A percentile compares a stretch with the other conserved stretches of the same genome.
phyloP scores from a whole-genome alignment of 2,329 filamentous ascomycete species.

The Orbilia oligospora region DNA sequence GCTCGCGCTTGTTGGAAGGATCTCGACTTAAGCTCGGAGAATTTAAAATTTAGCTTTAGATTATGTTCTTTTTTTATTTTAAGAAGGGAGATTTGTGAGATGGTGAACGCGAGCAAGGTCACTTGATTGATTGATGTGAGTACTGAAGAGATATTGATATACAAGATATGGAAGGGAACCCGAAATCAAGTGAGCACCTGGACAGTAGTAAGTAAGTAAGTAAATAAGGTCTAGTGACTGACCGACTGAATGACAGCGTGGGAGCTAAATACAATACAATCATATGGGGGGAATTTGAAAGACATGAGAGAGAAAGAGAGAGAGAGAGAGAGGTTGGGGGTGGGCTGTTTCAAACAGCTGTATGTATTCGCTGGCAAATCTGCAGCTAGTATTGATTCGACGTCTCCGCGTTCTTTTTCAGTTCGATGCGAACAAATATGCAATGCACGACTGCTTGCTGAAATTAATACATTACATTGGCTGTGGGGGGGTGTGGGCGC shows the following conservation, averaged over 20 bases:
- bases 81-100: not conserved
- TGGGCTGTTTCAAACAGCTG: constrained; percentile 60
- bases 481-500: constrained; percentile 16
- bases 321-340: not conserved
- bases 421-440: constrained; percentile 51
- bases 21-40: not conserved
- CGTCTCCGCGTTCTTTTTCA: constrained; percentile 57
- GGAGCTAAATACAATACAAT: not conserved
- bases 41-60: not conserved
- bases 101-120: constrained; percentile 22
- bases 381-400: constrained; percentile 51
- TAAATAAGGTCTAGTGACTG: not conserved
- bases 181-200: constrained; percentile 35
- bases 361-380: constrained; percentile 61
- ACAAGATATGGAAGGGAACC: not conserved
- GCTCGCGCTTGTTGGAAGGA: not conserved
- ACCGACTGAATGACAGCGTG: not conserved
- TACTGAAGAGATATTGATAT: not conserved
- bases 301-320: too few species aligned
- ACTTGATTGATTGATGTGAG: constrained; percentile 34
- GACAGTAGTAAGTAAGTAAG: not conserved
- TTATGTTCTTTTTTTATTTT: not conserved
- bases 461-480: not conserved
- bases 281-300: not conserved
- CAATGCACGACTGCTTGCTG: constrained; percentile 22